Evolutionary conservation across 768 basidiomycete species (phyloP).

Genomic region (Thelephora ganbajun): DNA sequence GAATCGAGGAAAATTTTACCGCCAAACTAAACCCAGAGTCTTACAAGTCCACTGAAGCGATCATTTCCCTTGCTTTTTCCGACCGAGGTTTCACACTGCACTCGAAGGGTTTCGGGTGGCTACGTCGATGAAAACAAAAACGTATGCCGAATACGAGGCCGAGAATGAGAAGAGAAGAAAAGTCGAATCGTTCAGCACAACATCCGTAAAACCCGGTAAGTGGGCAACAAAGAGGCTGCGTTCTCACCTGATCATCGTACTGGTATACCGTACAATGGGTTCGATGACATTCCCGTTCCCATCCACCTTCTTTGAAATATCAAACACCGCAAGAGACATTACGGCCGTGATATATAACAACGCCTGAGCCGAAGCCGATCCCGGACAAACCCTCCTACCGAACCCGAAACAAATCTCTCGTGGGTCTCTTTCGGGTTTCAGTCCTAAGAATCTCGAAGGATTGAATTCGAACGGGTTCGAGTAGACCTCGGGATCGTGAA

Average conservation of each 20-base stretch:
- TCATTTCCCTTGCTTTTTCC: constrained; percentile 7
- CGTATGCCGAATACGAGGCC: too few species aligned
- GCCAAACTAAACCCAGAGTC: too few species aligned
- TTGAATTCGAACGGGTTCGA: constrained; percentile 13
- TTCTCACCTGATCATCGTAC: constrained; percentile 11
- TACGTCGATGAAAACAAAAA: constrained; percentile 8
- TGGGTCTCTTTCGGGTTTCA: constrained; percentile 13
- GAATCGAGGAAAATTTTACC: too few species aligned
- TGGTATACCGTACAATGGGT: constrained; percentile 8
- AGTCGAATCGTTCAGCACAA: neutral
- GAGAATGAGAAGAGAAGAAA: neutral
- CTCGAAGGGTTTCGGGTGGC: constrained; percentile 37
- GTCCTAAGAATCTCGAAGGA: constrained; percentile 14
- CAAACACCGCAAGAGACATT: constrained; percentile 21
- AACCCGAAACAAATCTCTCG: constrained; percentile 11
- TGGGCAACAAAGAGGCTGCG: neutral
- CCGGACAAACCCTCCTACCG: constrained; percentile 19
- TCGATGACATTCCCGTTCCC: constrained; percentile 8
- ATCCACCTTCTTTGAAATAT: constrained; percentile 15
- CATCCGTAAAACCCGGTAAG: neutral
- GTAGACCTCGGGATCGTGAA: constrained; percentile 14
- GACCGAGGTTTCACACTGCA: constrained; percentile 32
- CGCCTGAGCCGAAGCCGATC: constrained; percentile 26
- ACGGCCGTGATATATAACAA: constrained; percentile 23
- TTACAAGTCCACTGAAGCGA: neutral